A percentile compares a stretch with the other conserved stretches of the same genome.
Conservation (phyloP, 2,329 filamentous ascomycete genomes). For the Apiospora rasikravindrae region DNA sequence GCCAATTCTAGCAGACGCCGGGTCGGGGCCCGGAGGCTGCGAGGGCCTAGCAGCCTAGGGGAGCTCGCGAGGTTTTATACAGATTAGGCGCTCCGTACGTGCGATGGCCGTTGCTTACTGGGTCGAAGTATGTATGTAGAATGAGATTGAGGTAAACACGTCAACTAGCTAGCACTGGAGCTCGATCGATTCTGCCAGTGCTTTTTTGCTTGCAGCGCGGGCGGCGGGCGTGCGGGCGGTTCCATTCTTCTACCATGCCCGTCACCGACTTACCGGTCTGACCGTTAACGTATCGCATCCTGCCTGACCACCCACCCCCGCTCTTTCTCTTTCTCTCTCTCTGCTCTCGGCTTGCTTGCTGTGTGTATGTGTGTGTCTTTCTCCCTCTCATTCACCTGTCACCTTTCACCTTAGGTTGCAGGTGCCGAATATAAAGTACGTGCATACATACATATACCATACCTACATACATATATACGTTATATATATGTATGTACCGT, state of each 20-base stretch:
- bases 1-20: background rate
- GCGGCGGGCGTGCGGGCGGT: background rate
- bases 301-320: background rate
- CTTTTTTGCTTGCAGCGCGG: background rate
- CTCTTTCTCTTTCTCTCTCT: no score
- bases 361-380: no score
- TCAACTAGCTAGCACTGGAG: background rate
- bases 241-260: background rate
- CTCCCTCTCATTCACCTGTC: background rate
- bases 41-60: background rate
- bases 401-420: background rate
- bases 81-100: background rate
- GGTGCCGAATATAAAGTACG: background rate
- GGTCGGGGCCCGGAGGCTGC: background rate
- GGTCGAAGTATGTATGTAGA: slow-evolving; percentile 10
- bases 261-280: slow-evolving; percentile 2
- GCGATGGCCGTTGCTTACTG: background rate
- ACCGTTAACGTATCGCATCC: background rate
- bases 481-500: background rate
- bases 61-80: background rate
- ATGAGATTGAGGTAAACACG: slow-evolving; percentile 6
- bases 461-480: background rate
- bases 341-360: no score
- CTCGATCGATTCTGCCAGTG: background rate
- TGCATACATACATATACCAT: background rate